Conservation (phyloP, 495 filamentous ascomycete species). For the Aspergillus mulundensis region DNA sequence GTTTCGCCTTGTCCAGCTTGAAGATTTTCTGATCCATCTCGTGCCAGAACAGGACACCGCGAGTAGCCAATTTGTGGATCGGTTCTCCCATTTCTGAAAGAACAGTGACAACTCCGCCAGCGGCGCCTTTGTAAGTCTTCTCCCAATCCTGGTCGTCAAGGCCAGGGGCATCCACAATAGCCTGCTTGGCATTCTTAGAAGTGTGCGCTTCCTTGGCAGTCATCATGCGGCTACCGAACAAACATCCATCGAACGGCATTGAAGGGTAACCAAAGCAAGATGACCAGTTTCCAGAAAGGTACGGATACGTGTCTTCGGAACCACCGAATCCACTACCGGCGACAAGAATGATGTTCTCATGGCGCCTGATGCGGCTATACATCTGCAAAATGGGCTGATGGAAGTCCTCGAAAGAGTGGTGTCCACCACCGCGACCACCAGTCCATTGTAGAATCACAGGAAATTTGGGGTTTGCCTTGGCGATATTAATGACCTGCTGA, state of each 20-base stretch:
- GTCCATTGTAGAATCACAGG: constrained; percentile 94
- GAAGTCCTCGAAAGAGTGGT: constrained; percentile 95
- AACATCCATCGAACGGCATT: constrained; percentile 89
- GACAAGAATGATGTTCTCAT: constrained; percentile 80
- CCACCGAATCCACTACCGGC: constrained; percentile 92
- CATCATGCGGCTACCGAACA: constrained; percentile 93
- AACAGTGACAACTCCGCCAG: constrained; percentile 95
- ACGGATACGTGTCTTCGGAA: constrained; percentile 87
- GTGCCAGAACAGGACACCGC: constrained; percentile 92
- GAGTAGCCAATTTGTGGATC: constrained; percentile 95
- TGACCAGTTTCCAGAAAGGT: constrained; percentile 85
- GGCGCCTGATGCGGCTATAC: constrained; percentile 79
- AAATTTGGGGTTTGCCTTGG: constrained; percentile 84
- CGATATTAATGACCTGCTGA: constrained; percentile 86
- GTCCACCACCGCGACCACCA: constrained; percentile 87
- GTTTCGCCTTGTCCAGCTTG: constrained; percentile 90
- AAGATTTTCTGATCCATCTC: constrained; percentile 99
- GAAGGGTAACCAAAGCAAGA: constrained; percentile 78
- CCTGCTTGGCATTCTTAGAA: constrained; percentile 87
- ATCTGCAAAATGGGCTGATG: constrained; percentile 88
- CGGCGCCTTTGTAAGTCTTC: constrained; percentile 88
- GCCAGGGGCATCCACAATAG: constrained; percentile 86
- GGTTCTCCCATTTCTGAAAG: constrained; percentile 98
- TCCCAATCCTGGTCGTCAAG: constrained; percentile 90
- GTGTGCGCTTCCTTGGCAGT: constrained; percentile 93